Percentiles rank a stretch among this genome's conserved stretches.
Conservation (phyloP, 2,329 filamentous ascomycete genomes). For the Thielaviopsis ethacetica region DNA sequence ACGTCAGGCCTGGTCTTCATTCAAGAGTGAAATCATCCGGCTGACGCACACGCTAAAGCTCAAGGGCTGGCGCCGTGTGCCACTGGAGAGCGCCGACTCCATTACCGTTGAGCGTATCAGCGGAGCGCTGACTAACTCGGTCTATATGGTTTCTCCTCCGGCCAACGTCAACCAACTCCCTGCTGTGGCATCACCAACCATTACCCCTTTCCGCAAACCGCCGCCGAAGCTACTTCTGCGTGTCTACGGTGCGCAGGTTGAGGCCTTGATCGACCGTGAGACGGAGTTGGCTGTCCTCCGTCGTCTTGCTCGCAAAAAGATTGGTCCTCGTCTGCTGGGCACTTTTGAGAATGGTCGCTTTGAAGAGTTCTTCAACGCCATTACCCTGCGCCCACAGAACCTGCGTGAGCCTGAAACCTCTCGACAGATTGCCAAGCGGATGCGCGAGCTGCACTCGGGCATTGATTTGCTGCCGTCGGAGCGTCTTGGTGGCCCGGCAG, state of each 20-base stretch:
- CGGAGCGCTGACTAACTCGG: slow-evolving; percentile 87
- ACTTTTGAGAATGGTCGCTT: slow-evolving; percentile 93
- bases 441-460: slow-evolving; percentile 89
- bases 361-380: slow-evolving; percentile 82
- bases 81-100: slow-evolving; percentile 50
- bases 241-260: slow-evolving; percentile 87
- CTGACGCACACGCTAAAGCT: slow-evolving; percentile 75
- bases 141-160: slow-evolving; percentile 84
- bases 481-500: slow-evolving; percentile 58
- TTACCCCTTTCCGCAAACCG: slow-evolving; percentile 22
- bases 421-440: slow-evolving; percentile 87
- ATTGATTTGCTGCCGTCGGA: slow-evolving; percentile 73
- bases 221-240: slow-evolving; percentile 65
- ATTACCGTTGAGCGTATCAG: slow-evolving; percentile 64
- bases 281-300: slow-evolving; percentile 75
- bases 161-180: slow-evolving; percentile 18
- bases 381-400: slow-evolving; percentile 59
- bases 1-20: slow-evolving; percentile 60
- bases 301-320: slow-evolving; percentile 77
- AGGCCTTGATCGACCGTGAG: slow-evolving; percentile 88
- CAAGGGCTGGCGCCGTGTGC: slow-evolving; percentile 79
- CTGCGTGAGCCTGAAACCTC: slow-evolving; percentile 70
- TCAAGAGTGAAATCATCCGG: slow-evolving; percentile 85
- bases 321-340: slow-evolving; percentile 77
- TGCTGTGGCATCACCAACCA: slow-evolving; percentile 19